A percentile compares a stretch with the other conserved stretches of the same genome.
Evolutionary conservation across 345 rosid genomes (phyloP).

Genomic region (Melastoma malabathricum): DNA sequence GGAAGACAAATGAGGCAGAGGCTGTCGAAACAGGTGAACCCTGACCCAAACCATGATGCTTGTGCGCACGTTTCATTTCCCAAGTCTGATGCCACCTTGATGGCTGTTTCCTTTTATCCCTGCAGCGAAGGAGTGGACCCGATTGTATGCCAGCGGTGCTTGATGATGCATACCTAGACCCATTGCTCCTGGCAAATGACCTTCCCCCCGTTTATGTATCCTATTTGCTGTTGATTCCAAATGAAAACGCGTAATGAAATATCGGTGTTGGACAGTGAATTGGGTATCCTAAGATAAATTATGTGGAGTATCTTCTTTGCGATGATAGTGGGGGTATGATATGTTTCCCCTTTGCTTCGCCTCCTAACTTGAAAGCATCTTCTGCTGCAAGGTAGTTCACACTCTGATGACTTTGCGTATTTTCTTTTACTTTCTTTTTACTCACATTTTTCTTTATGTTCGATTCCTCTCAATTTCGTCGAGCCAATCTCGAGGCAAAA

Average conservation of each 20-base stretch:
- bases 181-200: constrained; percentile 12
- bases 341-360: no score
- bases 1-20: constrained; percentile 49
- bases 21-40: constrained; percentile 48
- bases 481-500: neutral
- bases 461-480: neutral
- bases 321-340: no score
- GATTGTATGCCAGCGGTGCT: constrained; percentile 79
- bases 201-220: constrained; percentile 19
- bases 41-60: neutral
- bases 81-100: neutral
- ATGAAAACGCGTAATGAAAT: constrained; percentile 10
- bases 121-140: constrained; percentile 99
- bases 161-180: constrained; percentile 21
- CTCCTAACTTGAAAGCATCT: no score
- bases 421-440: neutral
- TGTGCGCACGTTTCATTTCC: neutral
- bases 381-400: no score
- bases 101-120: constrained; percentile 3
- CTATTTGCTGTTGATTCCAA: constrained; percentile 17
- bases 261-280: no score
- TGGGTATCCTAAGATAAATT: no score
- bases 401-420: no score
- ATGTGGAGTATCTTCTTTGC: no score
- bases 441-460: neutral